A percentile compares a stretch with the other conserved stretches of the same genome.
phyloP scores from a whole-genome alignment of 805 yeast species.

The Scheffersomyces stipitis region DNA sequence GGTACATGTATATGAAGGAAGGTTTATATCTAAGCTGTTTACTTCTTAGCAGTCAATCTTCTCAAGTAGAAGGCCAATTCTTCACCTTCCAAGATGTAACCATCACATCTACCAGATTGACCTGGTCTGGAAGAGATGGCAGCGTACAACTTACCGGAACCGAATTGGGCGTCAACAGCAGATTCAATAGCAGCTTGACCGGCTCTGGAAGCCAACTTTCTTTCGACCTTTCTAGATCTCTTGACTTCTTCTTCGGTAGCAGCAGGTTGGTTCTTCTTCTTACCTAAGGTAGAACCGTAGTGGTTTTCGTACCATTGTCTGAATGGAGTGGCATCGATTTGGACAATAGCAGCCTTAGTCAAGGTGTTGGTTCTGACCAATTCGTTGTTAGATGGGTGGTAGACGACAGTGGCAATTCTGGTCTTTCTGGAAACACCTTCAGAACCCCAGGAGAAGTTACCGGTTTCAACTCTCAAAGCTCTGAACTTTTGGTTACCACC shows the following conservation, averaged over 20 bases:
- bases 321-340: slow-evolving; percentile 99
- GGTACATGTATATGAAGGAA: not conserved
- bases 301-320: slow-evolving; percentile 98
- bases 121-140: slow-evolving; percentile 99
- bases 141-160: slow-evolving; percentile 99
- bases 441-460: slow-evolving; percentile 99
- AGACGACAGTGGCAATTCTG: slow-evolving; percentile 95
- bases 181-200: slow-evolving; percentile 79
- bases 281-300: slow-evolving; percentile 93
- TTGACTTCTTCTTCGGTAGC: slow-evolving; percentile 60
- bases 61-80: slow-evolving; percentile 99
- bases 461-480: slow-evolving; percentile 98
- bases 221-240: slow-evolving; percentile 78
- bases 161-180: slow-evolving; percentile 94
- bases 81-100: slow-evolving; percentile 99
- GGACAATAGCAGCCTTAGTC: slow-evolving; percentile 98
- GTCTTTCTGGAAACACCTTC: slow-evolving; percentile 99
- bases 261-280: slow-evolving; percentile 58
- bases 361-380: slow-evolving; percentile 99
- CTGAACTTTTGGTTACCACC: slow-evolving; percentile 99
- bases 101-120: slow-evolving; percentile 99
- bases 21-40: slow-evolving; percentile 38
- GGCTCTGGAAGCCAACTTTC: slow-evolving; percentile 93
- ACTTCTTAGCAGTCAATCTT: slow-evolving; percentile 99
- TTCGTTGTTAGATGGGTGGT: slow-evolving; percentile 99